Percentiles rank a stretch among this genome's conserved stretches.
phyloP scores from a whole-genome alignment of 2,329 filamentous ascomycete genomes.

The Fusarium sp. region DNA sequence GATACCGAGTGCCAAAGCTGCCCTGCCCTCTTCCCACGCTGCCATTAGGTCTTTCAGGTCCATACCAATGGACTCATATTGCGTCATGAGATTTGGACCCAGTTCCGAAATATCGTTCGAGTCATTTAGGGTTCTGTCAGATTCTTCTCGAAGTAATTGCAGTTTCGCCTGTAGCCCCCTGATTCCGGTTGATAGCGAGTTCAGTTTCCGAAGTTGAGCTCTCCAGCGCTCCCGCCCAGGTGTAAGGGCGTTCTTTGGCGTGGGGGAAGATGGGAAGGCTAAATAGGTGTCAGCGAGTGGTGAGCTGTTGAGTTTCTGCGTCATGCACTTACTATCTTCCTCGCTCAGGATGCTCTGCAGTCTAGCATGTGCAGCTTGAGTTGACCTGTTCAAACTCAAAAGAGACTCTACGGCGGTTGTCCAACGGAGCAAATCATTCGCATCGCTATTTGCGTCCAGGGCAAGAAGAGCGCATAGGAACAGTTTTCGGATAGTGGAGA shows the following conservation, averaged over 20 bases:
- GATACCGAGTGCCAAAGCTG: constrained; percentile 83
- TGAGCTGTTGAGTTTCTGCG: background rate
- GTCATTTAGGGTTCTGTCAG: constrained; percentile 80
- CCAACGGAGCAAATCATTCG: constrained; percentile 82
- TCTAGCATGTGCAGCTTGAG: constrained; percentile 70
- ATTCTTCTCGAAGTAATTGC: constrained; percentile 90
- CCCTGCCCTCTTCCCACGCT: constrained; percentile 89
- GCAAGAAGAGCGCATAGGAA: constrained; percentile 90
- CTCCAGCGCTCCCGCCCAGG: constrained; percentile 87
- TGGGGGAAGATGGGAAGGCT: constrained; percentile 66
- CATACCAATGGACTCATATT: constrained; percentile 93
- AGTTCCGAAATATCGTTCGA: constrained; percentile 79
- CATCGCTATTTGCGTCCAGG: constrained; percentile 82
- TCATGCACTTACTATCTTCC: constrained; percentile 74
- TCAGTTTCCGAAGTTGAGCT: constrained; percentile 87
- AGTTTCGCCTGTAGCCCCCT: constrained; percentile 94
- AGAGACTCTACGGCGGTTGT: constrained; percentile 81
- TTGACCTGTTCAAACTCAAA: constrained; percentile 69
- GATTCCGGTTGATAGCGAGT: constrained; percentile 88
- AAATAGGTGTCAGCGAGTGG: constrained; percentile 22
- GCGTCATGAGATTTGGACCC: constrained; percentile 80
- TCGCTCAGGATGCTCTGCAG: constrained; percentile 78
- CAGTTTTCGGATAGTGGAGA: constrained; percentile 84
- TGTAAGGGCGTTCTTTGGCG: constrained; percentile 70
- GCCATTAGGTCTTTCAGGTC: constrained; percentile 84